phyloP scores from a whole-genome alignment of 75 land plant species.

The Cupressus sempervirens region DNA sequence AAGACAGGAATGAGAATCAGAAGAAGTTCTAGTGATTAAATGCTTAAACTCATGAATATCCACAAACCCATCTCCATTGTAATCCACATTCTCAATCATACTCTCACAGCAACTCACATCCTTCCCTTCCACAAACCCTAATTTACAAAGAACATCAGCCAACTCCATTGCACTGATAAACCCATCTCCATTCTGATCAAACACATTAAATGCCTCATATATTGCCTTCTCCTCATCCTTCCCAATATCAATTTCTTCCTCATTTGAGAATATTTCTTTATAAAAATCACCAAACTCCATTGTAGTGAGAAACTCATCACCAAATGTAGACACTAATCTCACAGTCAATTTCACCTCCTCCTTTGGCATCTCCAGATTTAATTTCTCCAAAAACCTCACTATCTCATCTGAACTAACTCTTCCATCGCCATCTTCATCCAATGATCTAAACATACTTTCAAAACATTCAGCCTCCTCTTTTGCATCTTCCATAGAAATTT shows the following conservation, averaged over 20 bases:
- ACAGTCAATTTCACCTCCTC: too few species aligned
- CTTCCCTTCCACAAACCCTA: slow-evolving; percentile 24
- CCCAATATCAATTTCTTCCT: background rate
- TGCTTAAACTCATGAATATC: slow-evolving; percentile 31
- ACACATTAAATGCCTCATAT: slow-evolving; percentile 42
- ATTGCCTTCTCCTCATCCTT: background rate
- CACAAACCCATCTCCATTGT: slow-evolving; percentile 42
- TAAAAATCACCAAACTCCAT: too few species aligned
- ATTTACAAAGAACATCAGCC: slow-evolving; percentile 22
- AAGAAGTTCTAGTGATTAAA: slow-evolving; percentile 25
- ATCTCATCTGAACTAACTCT: too few species aligned
- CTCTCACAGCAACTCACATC: slow-evolving; percentile 23
- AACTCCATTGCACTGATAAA: slow-evolving; percentile 45
- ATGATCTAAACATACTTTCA: too few species aligned
- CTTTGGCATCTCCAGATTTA: too few species aligned
- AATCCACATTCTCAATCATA: slow-evolving; percentile 42
- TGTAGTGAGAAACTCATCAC: too few species aligned
- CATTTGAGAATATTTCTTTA: background rate
- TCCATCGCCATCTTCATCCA: too few species aligned
- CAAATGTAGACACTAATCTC: too few species aligned
- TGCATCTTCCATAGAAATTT: too few species aligned
- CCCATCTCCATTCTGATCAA: slow-evolving; percentile 59
- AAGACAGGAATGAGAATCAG: background rate
- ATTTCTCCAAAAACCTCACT: too few species aligned
- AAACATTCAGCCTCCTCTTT: too few species aligned